Base-by-base conservation (phyloP, 345 rosid genomes). In the Tarenaya hassleriana region DNA sequence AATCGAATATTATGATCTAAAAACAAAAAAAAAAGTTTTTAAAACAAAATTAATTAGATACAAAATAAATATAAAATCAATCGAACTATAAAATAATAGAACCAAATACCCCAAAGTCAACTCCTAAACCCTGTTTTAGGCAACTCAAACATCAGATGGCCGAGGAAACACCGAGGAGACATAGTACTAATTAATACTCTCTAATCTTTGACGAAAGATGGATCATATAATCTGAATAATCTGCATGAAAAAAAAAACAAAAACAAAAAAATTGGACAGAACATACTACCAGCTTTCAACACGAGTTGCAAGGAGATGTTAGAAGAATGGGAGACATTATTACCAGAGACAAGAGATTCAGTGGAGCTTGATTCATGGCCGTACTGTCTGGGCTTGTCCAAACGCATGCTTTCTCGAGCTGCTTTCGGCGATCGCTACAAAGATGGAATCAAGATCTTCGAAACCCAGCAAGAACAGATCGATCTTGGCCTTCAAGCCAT, bases 371-470 rank as follows among this genome's bases (percentile, higher is more conserved):
- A 71, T 58, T 40, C 63, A 17, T 75, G 79, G 76, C 52, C 73
- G 41, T 51, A 59, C 46, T 49, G 73, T 39, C 74, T 69, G 35
- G 62, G 61, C 34, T 41, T 78, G 14, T 61, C 78, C 3, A 53
- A 58, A 33, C 65, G 72, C 50, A 64, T 73, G 61, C 71, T 78
- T 16, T 68, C 80, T 29, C 69, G 72, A 29, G 69, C 83, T 10
- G 59, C 75, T 16, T 78, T 75, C 56, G 76, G 78, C 24, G 73
- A 73, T 35, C 62, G 32, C 45, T 68, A 40, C 35, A 69, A 53
- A 52, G 78, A 75, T 50, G 78, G 78, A 5, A 69, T 50, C 47
- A 74, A 56, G 4, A 69, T 73, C 19, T 79, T 73, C 47, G 52
- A 31, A 32, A 63, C 75, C 47, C 77, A 65, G 31, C 59, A 61